Base-by-base conservation (phyloP, 75 land plant genomes). In the Pseudotsuga menziesii region DNA sequence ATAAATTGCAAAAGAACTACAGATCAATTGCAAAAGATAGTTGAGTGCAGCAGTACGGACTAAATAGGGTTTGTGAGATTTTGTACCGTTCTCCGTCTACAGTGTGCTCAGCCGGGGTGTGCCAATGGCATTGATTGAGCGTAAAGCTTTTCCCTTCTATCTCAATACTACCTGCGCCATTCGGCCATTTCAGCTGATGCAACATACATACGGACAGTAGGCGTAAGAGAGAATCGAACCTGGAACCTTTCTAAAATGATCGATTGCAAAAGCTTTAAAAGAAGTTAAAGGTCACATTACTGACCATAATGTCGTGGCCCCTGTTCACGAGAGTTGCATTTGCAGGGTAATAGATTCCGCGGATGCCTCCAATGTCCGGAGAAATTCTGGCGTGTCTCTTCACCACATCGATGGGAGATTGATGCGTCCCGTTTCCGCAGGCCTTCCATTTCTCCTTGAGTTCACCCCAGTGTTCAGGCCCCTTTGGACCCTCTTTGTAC, bases 41-140 rank as follows among this genome's bases (percentile, higher is more conserved):
- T 29, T 29, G 32, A 29, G 32, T 29, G 1, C 32, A 29, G 32
- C 32, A 29, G 32, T 1, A 29, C 1, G 32, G 32, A 0, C 32
- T 29, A 44, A 44, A 44, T 6, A 44, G 48, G 48, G 5, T 44
- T 44, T 44, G 6, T 44, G 48, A 25, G 8, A 6, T 4, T n/a
- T n/a, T 7, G 8, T 64, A 87, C 86, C 83, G 75, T 54, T 26
- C 54, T 39, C 83, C 81, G 59, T 87, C 64, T 1, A 87, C 27
- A 8, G 83, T 75, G 69, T 87, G 88, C 67, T 87, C 88, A 4
- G 82, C 63, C 0, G 88, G 86, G 12, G 82, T 17, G 48, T 87
- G 88, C 82, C 85, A 83, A 58, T 87, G 88, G 57, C 77, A 66
- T 36, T 81, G 80, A 16, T 23, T 52, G 26, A 87, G 60, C 15